Percentiles rank a stretch among this genome's conserved stretches.
Evolutionary conservation across 257 asterid genomes (phyloP).

Genomic region (Gentiana macrophylla): DNA sequence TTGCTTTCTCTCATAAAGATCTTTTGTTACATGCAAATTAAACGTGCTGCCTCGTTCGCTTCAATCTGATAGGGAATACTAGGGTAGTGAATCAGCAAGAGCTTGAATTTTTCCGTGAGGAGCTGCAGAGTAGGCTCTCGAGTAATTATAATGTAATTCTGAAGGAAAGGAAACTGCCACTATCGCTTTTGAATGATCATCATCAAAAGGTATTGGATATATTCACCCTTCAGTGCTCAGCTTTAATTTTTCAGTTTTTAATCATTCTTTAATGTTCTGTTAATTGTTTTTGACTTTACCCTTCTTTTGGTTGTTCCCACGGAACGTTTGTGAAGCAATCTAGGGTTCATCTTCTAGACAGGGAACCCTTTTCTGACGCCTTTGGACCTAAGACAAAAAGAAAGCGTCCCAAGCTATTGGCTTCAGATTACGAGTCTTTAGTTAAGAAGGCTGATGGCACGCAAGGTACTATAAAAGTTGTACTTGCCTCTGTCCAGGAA

Average conservation of each 20-base stretch:
- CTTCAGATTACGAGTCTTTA: conserved; percentile 66
- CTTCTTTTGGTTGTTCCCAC: neutral
- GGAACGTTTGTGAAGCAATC: conserved; percentile 48
- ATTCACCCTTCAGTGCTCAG: too few species aligned
- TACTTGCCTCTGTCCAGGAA: neutral
- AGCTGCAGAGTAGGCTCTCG: conserved; percentile 57
- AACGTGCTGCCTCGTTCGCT: neutral
- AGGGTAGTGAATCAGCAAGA: conserved; percentile 75
- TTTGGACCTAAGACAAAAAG: conserved; percentile 88
- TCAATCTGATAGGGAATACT: conserved; percentile 55
- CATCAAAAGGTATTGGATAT: conserved; percentile 54
- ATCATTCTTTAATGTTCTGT: too few species aligned
- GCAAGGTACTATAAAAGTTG: conserved; percentile 47
- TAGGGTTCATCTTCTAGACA: conserved; percentile 90
- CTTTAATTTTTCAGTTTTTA: too few species aligned
- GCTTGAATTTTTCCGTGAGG: conserved; percentile 85
- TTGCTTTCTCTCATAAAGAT: neutral
- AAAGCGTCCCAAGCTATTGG: conserved; percentile 68
- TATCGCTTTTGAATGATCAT: conserved; percentile 72
- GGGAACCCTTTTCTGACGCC: conserved; percentile 76
- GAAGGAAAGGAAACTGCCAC: conserved; percentile 84
- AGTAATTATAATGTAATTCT: conserved; percentile 76
- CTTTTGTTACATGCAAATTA: neutral
- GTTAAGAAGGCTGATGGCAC: conserved; percentile 74
- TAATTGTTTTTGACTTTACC: neutral